Base-by-base conservation (phyloP, 129 eudicot species). In the Centella asiatica region DNA sequence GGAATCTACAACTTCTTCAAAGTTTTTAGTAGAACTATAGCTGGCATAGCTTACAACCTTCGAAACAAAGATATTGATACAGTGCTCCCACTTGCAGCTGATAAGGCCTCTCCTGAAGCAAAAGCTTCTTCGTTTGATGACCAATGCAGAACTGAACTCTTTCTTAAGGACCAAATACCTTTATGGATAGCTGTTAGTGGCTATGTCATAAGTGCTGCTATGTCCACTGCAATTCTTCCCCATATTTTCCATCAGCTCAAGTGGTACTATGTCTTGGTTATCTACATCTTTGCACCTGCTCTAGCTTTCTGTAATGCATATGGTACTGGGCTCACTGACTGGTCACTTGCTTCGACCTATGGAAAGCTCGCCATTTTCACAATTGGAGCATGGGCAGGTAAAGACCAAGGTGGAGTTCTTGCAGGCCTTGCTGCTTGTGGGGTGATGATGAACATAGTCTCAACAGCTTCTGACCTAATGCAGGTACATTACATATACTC, bases 391-490 rank as follows among this genome's bases (percentile, higher is more conserved):
- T 76, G 85, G 95, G 86, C 72, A 12, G 89, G 89, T 9, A 39
- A 69, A 17, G 77, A 70, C 0, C 75, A 79, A 4, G 95, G 95
- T 18, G 95, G 95, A 0, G 79, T 86, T 0, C 60, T 86, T 25
- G 95, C 95, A 0, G 95, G 95, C 9, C 85, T 85, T 13, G 95
- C 86, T 20, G 67, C 81, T 6, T 85, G 95, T 64, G 95, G 95
- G 29, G 83, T 82, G 52, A 77, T 85, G 84, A 78, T 81, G 89
- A 81, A 73, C 62, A 77, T 82, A n/a, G 85, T 81, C 37, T 64
- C 81, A 0, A 78, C 83, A 36, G 86, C 92, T 20, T 72, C 88
- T 14, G 87, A 78, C 53, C 48, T 85, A 31, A 76, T 81, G 84
- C 84, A 77, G 48, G 93, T 58, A 34, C 2, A 29, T 17, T 52